These are phyloP conservation scores for Rosa rugosa DNA, from an alignment of 306 rosid genomes.

Conservation along the genomic window DNA sequence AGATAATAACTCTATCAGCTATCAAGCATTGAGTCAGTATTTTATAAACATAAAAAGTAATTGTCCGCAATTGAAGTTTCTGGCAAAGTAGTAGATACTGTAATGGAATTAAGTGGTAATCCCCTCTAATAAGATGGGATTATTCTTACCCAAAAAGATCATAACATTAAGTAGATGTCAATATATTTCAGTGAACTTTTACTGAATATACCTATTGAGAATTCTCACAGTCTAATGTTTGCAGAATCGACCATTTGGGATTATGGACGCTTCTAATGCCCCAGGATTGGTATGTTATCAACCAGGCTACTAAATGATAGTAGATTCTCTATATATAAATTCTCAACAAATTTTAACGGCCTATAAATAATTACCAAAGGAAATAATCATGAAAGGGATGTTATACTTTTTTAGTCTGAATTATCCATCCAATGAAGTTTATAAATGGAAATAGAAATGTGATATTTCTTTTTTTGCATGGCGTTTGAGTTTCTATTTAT, in stretches of 20 bases:
- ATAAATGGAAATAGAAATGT: background rate
- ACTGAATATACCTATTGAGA: background rate
- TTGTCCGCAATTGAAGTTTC: background rate
- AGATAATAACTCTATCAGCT: background rate
- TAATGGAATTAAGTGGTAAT: background rate
- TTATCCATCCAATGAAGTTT: background rate
- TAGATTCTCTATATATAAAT: background rate
- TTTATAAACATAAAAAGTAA: background rate
- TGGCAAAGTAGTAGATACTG: background rate
- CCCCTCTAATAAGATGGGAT: background rate
- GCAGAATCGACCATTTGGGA: conserved; percentile 42
- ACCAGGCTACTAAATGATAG: background rate
- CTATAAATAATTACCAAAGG: background rate
- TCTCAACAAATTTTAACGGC: background rate
- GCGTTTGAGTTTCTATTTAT: background rate
- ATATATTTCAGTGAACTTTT: background rate
- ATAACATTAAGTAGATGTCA: background rate
- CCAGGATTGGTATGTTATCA: conserved; percentile 59
- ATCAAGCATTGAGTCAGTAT: background rate
- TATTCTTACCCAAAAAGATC: background rate
- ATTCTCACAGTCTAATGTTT: conserved; percentile 25
- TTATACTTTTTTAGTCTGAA: background rate
- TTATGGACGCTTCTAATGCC: conserved; percentile 33
- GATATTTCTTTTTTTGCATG: background rate
- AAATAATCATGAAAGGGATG: background rate